Evolutionary conservation across 108 stramenopile species (phyloP).

Genomic region (Skeletonema tropicum): DNA sequence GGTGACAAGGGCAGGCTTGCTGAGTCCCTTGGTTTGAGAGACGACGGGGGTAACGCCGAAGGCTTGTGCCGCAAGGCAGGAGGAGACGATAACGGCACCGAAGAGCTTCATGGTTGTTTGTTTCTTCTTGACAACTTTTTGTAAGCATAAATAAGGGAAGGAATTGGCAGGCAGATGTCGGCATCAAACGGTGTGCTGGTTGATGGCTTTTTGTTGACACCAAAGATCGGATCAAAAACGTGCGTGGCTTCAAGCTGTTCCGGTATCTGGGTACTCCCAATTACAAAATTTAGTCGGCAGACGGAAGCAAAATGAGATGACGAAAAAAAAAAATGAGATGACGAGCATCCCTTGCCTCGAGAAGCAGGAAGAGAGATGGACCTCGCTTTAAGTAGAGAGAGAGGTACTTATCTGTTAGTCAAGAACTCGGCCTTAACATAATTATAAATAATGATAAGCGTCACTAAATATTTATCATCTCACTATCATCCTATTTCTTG

Average conservation of each 20-base stretch:
- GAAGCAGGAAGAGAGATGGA: no score
- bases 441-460: neutral
- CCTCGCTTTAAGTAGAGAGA: no score
- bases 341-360: no score
- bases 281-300: neutral
- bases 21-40: slow-evolving; percentile 44
- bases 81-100: slow-evolving; percentile 68
- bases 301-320: no score
- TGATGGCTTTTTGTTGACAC: slow-evolving; percentile 1
- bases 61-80: slow-evolving; percentile 71
- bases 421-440: neutral
- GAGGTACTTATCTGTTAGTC: no score
- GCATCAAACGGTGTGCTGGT: neutral
- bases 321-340: no score
- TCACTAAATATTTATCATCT: neutral
- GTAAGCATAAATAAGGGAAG: neutral
- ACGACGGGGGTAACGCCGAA: slow-evolving; percentile 69
- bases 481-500: slow-evolving; percentile 26
- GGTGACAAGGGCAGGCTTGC: slow-evolving; percentile 46
- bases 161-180: neutral
- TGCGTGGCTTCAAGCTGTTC: neutral
- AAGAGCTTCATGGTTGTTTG: slow-evolving; percentile 81
- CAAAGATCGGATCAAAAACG: neutral
- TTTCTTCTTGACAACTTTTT: neutral
- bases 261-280: neutral